Evolutionary conservation across 1,139 yeast genomes (phyloP).

Genomic region (Protomyces gravidus): DNA sequence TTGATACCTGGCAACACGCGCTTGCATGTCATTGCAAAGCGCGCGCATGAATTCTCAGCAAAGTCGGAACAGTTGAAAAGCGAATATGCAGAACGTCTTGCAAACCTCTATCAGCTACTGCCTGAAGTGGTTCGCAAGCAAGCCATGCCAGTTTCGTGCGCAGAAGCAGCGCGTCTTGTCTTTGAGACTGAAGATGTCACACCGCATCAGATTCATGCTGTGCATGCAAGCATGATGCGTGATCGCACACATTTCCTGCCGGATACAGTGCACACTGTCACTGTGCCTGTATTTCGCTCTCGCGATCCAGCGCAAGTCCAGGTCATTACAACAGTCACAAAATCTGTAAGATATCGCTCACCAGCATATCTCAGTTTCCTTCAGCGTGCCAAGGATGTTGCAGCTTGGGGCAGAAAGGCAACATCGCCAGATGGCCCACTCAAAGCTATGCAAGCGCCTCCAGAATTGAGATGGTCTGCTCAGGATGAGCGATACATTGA

Average conservation of each 20-base stretch:
- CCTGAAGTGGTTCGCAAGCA: background rate
- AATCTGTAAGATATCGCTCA: background rate
- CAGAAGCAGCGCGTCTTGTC: conserved; percentile 5
- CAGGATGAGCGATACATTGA: background rate
- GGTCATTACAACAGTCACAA: background rate
- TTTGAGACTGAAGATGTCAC: conserved; percentile 1
- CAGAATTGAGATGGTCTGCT: background rate
- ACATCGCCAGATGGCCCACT: conserved; percentile 1
- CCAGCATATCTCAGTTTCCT: conserved; percentile 5
- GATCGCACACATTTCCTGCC: conserved; percentile 22
- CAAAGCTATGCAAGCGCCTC: background rate
- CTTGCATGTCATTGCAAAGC: background rate
- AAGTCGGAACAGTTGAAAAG: background rate
- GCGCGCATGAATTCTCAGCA: conserved; percentile 8
- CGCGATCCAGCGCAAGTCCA: conserved; percentile 4
- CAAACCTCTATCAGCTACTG: conserved; percentile 5
- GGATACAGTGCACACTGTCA: conserved; percentile 8
- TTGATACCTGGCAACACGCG: background rate
- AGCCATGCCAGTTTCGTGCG: conserved; percentile 11
- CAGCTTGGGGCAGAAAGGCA: background rate
- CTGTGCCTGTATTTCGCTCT: conserved; percentile 13
- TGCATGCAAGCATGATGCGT: conserved; percentile 11
- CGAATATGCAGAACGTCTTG: conserved; percentile 1
- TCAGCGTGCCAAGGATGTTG: conserved; percentile 5
- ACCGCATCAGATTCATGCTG: conserved; percentile 9